A percentile compares a stretch with the other conserved stretches of the same genome.
Evolutionary conservation across 1,284 basidiomycete species (phyloP).

Genomic region (Ceratobasidium sp.): DNA sequence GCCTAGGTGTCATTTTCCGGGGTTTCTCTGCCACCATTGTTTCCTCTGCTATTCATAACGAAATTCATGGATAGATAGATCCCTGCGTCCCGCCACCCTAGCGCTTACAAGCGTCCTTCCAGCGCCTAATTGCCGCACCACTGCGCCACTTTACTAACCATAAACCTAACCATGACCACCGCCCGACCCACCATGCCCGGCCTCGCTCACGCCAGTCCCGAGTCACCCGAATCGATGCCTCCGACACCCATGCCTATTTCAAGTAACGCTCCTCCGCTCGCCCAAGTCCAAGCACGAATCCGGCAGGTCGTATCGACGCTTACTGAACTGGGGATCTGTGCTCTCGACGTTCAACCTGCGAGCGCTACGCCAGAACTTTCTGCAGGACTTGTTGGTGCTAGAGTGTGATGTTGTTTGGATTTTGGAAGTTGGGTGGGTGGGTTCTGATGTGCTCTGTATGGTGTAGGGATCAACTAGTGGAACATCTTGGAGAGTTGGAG

Average conservation of each 20-base stretch:
- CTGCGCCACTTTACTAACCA: not conserved
- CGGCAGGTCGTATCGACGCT: conserved; percentile 34
- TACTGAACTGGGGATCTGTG: conserved; percentile 42
- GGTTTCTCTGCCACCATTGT: not conserved
- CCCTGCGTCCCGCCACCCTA: no score
- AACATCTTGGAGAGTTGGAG: conserved; percentile 43
- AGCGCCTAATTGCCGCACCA: not conserved
- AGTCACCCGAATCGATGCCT: conserved; percentile 36
- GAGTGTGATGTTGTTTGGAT: conserved; percentile 40
- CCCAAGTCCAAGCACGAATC: conserved; percentile 32
- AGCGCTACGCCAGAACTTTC: conserved; percentile 33
- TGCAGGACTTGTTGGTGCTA: conserved; percentile 43
- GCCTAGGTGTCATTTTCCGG: not conserved
- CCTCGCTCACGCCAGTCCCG: conserved; percentile 26
- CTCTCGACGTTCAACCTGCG: conserved; percentile 45
- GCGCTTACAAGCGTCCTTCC: not conserved
- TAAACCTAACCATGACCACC: conserved; percentile 7
- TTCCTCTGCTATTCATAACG: not conserved
- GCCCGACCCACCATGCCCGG: conserved; percentile 23
- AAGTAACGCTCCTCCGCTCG: conserved; percentile 19
- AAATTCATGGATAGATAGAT: not conserved
- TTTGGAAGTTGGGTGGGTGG: not conserved
- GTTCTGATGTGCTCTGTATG: not conserved
- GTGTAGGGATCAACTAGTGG: conserved; percentile 44
- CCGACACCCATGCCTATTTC: conserved; percentile 24